phyloP scores from a whole-genome alignment of 2,329 filamentous ascomycete species.

The Torrubiella hemipterigena region DNA sequence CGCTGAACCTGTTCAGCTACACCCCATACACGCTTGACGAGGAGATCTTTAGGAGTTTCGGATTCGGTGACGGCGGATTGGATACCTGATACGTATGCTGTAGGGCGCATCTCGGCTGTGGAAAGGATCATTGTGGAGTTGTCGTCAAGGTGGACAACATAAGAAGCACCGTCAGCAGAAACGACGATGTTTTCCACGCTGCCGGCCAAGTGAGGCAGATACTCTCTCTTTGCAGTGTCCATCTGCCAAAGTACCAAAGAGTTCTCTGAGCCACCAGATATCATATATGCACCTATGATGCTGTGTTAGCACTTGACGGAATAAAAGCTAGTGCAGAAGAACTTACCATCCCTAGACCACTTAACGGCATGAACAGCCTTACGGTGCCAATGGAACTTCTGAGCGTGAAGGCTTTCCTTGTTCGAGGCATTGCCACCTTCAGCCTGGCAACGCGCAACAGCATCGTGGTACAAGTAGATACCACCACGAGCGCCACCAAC shows the following conservation, averaged over 20 bases:
- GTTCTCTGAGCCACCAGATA: conserved; percentile 86
- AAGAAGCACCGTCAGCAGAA: conserved; percentile 67
- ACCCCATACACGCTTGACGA: conserved; percentile 40
- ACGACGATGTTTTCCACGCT: conserved; percentile 76
- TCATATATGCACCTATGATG: conserved; percentile 68
- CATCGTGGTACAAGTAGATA: conserved; percentile 72
- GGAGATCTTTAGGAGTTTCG: conserved; percentile 36
- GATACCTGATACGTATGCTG: conserved; percentile 71
- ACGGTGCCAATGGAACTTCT: conserved; percentile 84
- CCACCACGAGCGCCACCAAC: conserved; percentile 66
- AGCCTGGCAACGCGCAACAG: conserved; percentile 45
- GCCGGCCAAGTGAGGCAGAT: conserved; percentile 80
- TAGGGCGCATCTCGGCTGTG: conserved; percentile 78
- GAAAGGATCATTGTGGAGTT: conserved; percentile 88
- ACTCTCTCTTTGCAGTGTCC: conserved; percentile 71
- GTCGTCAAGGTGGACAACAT: conserved; percentile 76
- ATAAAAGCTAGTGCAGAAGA: neutral
- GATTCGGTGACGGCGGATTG: conserved; percentile 49
- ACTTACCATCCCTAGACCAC: conserved; percentile 79
- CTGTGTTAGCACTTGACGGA: conserved; percentile 15
- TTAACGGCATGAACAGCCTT: conserved; percentile 72
- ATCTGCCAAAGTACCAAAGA: conserved; percentile 89
- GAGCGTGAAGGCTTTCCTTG: conserved; percentile 40
- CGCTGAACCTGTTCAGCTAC: conserved; percentile 28
- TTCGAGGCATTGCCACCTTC: conserved; percentile 24